These are phyloP conservation scores for Aspergillus persii DNA, from an alignment of 2,329 filamentous ascomycete species.

Conservation along the genomic window DNA sequence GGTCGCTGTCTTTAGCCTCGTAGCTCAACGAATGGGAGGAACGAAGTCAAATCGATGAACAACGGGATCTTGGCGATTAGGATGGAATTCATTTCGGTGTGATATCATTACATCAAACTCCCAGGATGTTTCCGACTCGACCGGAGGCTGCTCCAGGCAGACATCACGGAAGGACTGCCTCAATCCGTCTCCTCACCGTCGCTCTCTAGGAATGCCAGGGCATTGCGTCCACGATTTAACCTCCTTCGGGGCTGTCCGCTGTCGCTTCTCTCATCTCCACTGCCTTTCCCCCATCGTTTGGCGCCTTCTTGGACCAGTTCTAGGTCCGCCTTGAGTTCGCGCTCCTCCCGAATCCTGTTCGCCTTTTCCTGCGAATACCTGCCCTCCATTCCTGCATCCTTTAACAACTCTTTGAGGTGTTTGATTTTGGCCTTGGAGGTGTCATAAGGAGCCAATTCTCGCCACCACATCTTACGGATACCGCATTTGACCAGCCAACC, in stretches of 20 bases:
- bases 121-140: background rate
- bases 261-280: constrained; percentile 42
- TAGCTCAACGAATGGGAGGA: constrained; percentile 76
- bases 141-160: constrained; percentile 10
- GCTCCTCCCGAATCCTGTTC: constrained; percentile 77
- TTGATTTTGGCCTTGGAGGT: constrained; percentile 76
- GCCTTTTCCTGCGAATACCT: constrained; percentile 84
- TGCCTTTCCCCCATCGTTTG: constrained; percentile 67
- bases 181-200: constrained; percentile 63
- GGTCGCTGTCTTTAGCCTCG: constrained; percentile 87
- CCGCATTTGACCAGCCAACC: constrained; percentile 85
- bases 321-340: constrained; percentile 80
- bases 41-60: constrained; percentile 37
- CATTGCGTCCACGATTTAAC: constrained; percentile 43
- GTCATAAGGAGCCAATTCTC: constrained; percentile 74
- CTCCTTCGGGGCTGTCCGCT: constrained; percentile 39
- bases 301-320: constrained; percentile 82
- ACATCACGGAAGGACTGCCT: constrained; percentile 12
- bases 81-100: background rate
- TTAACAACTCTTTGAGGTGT: constrained; percentile 75
- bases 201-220: constrained; percentile 62
- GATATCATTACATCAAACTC: constrained; percentile 6
- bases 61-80: background rate
- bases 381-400: constrained; percentile 81
- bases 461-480: constrained; percentile 85